Conservation (phyloP, 1,284 basidiomycete species). For the Amylostereum chailletii region DNA sequence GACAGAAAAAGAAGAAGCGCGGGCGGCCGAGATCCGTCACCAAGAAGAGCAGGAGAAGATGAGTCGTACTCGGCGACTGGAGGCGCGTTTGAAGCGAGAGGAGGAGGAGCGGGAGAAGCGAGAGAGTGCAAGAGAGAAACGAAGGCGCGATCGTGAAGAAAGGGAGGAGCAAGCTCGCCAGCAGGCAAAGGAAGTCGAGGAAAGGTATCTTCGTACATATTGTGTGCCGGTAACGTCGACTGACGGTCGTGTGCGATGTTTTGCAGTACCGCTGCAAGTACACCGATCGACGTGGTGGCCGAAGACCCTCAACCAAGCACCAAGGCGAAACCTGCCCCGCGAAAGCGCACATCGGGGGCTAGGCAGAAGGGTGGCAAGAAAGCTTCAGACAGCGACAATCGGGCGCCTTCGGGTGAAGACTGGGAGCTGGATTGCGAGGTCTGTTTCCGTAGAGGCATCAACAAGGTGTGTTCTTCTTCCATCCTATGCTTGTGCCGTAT, state of each 20-base stretch:
- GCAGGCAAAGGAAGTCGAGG: conserved; percentile 12
- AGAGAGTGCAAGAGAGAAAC: conserved; percentile 46
- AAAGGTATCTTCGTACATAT: conserved; percentile 15
- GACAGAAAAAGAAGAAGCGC: conserved; percentile 61
- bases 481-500: conserved; percentile 1
- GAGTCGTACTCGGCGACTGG: conserved; percentile 50
- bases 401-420: conserved; percentile 32
- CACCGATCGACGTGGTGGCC: conserved; percentile 8
- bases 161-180: conserved; percentile 23
- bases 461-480: conserved; percentile 40
- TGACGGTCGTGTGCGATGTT: neutral
- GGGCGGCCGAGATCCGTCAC: conserved; percentile 39
- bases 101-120: conserved; percentile 51
- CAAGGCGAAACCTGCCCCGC: neutral
- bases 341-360: conserved; percentile 12
- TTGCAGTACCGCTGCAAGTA: conserved; percentile 2
- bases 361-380: conserved; percentile 15
- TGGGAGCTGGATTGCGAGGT: conserved; percentile 86
- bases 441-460: conserved; percentile 61
- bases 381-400: conserved; percentile 26
- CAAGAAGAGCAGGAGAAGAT: conserved; percentile 59
- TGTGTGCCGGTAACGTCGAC: neutral
- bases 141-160: conserved; percentile 43
- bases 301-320: conserved; percentile 2
- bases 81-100: conserved; percentile 57